Evolutionary conservation across 805 yeast species (phyloP).

Genomic region (Geotrichum ghanense): DNA sequence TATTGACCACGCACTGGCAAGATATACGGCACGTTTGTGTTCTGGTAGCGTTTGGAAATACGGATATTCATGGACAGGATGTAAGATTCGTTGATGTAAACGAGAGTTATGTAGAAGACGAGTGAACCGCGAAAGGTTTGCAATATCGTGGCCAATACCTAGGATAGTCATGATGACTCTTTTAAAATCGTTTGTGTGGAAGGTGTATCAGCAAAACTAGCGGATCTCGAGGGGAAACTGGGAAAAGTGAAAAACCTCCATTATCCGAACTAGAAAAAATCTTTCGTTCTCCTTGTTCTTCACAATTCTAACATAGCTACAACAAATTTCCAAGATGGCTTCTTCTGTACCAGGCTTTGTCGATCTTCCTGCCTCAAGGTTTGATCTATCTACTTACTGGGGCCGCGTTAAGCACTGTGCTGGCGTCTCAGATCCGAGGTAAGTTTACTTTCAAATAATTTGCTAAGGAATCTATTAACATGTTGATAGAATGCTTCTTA

Average conservation of each 20-base stretch:
- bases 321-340: too few species aligned
- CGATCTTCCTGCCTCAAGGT: constrained; percentile 66
- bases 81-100: constrained; percentile 39
- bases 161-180: constrained; percentile 20
- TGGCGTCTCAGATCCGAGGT: constrained; percentile 77
- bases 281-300: too few species aligned
- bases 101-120: constrained; percentile 30
- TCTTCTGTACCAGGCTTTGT: constrained; percentile 78
- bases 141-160: constrained; percentile 51
- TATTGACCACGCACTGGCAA: constrained; percentile 59
- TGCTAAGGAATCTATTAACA: constrained; percentile 2
- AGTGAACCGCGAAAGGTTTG: constrained; percentile 36
- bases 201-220: too few species aligned
- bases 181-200: too few species aligned
- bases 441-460: constrained; percentile 1
- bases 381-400: constrained; percentile 73
- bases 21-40: constrained; percentile 15
- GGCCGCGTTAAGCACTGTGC: constrained; percentile 95
- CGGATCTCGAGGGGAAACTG: too few species aligned
- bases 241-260: too few species aligned
- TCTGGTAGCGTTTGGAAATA: constrained; percentile 17
- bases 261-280: too few species aligned
- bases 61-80: constrained; percentile 33
- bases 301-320: too few species aligned
- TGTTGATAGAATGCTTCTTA: constrained; percentile 53